Conservation (phyloP, 352 stramenopile genomes). For the Phytophthora capsici region DNA sequence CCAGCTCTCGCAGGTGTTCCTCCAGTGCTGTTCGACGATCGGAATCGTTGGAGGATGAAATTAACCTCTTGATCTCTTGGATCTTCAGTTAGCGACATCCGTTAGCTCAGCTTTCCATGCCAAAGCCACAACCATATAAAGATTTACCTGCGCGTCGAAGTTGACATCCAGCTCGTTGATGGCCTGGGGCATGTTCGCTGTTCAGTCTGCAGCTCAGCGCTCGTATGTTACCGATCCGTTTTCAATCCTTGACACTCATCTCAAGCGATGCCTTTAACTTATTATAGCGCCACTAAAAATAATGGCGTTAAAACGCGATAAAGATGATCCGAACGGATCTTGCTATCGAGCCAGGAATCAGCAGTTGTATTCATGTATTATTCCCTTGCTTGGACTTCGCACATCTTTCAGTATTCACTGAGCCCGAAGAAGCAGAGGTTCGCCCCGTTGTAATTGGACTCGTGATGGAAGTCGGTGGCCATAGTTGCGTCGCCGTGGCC, state of each 20-base stretch:
- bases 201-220: neutral
- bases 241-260: conserved; percentile 4
- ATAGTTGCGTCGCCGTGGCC: neutral
- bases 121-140: neutral
- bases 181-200: conserved; percentile 50
- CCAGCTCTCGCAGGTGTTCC: conserved; percentile 72
- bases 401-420: neutral
- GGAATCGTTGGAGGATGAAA: conserved; percentile 71
- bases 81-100: conserved; percentile 42
- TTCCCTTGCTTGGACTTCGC: too few species aligned
- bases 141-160: conserved; percentile 69
- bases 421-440: neutral
- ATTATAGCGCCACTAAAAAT: conserved; percentile 19
- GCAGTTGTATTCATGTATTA: too few species aligned
- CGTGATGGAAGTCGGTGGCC: neutral
- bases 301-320: neutral
- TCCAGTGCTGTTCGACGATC: conserved; percentile 65
- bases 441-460: neutral
- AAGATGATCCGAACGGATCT: too few species aligned
- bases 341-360: too few species aligned
- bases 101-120: conserved; percentile 3
- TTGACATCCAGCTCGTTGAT: conserved; percentile 77
- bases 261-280: conserved; percentile 2
- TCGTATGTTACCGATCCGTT: conserved; percentile 15
- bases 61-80: conserved; percentile 78